These are phyloP conservation scores for Elongisporangium anandrum DNA, from an alignment of 352 stramenopile species.

Conservation along the genomic window DNA sequence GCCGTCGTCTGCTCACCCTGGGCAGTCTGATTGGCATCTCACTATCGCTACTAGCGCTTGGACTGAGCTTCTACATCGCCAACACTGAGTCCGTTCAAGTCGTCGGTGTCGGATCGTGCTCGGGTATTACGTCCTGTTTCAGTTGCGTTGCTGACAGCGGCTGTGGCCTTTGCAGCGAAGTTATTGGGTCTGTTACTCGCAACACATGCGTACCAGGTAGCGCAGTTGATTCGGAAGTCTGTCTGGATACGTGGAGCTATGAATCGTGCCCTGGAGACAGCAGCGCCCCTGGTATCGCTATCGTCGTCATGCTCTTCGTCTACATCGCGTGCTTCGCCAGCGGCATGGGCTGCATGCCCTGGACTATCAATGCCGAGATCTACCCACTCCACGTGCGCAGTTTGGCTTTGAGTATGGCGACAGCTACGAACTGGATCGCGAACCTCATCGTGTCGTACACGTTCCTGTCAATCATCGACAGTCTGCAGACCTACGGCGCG, in stretches of 20 bases:
- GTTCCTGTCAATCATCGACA: slow-evolving; percentile 88
- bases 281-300: slow-evolving; percentile 32
- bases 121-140: slow-evolving; percentile 45
- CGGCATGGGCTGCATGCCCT: slow-evolving; percentile 88
- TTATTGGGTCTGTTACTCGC: slow-evolving; percentile 2
- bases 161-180: slow-evolving; percentile 44
- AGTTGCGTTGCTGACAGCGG: slow-evolving; percentile 54
- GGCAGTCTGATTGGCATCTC: slow-evolving; percentile 38
- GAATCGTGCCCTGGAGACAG: slow-evolving; percentile 44
- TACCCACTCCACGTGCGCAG: slow-evolving; percentile 88
- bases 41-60: slow-evolving; percentile 33
- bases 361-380: slow-evolving; percentile 95
- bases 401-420: slow-evolving; percentile 85
- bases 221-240: slow-evolving; percentile 1
- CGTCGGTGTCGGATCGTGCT: slow-evolving; percentile 20
- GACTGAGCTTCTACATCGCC: slow-evolving; percentile 38
- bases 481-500: slow-evolving; percentile 49
- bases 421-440: slow-evolving; percentile 90
- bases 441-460: slow-evolving; percentile 93
- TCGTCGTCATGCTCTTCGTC: slow-evolving; percentile 61
- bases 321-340: slow-evolving; percentile 76
- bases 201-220: slow-evolving; percentile 27
- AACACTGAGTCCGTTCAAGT: slow-evolving; percentile 24
- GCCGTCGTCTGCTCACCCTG: slow-evolving; percentile 41
- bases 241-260: slow-evolving; percentile 25